Conservation (phyloP, 768 basidiomycete species). For the Polyporus arcularius region DNA sequence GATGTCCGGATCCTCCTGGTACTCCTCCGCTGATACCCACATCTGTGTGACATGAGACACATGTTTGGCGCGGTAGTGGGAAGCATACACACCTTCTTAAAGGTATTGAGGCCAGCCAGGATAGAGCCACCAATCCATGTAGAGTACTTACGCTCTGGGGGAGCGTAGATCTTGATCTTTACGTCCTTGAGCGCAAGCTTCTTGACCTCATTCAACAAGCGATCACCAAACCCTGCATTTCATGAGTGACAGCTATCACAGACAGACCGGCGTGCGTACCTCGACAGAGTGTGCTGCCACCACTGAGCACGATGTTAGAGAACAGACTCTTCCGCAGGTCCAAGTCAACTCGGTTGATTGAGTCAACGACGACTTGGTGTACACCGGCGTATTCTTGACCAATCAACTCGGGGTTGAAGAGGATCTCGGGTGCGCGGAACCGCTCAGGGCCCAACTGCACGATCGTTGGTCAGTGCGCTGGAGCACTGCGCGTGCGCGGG, state of each 20-base stretch:
- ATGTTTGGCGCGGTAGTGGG: slow-evolving; percentile 8
- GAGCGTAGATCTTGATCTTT: slow-evolving; percentile 99
- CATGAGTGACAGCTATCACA: slow-evolving; percentile 24
- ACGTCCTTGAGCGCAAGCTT: slow-evolving; percentile 93
- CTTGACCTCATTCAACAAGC: slow-evolving; percentile 94
- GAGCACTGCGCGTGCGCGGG: not conserved
- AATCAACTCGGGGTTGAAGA: slow-evolving; percentile 97
- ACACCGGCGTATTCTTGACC: slow-evolving; percentile 97
- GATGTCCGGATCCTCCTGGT: slow-evolving; percentile 98
- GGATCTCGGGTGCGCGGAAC: slow-evolving; percentile 94
- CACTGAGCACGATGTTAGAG: slow-evolving; percentile 95
- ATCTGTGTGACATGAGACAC: slow-evolving; percentile 54
- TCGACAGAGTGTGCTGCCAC: slow-evolving; percentile 93
- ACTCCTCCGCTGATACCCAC: slow-evolving; percentile 99
- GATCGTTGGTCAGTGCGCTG: slow-evolving; percentile 4
- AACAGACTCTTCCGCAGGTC: slow-evolving; percentile 95
- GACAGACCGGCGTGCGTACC: slow-evolving; percentile 45
- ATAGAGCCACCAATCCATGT: slow-evolving; percentile 98
- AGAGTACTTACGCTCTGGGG: slow-evolving; percentile 98
- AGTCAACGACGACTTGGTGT: slow-evolving; percentile 98
- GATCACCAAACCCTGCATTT: slow-evolving; percentile 87
- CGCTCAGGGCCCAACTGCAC: slow-evolving; percentile 88
- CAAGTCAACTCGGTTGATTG: slow-evolving; percentile 93
- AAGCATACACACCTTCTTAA: slow-evolving; percentile 77
- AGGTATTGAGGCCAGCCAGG: slow-evolving; percentile 91